Conservation (phyloP, 1,284 basidiomycete species). For the Uromyces viciae-fabae region DNA sequence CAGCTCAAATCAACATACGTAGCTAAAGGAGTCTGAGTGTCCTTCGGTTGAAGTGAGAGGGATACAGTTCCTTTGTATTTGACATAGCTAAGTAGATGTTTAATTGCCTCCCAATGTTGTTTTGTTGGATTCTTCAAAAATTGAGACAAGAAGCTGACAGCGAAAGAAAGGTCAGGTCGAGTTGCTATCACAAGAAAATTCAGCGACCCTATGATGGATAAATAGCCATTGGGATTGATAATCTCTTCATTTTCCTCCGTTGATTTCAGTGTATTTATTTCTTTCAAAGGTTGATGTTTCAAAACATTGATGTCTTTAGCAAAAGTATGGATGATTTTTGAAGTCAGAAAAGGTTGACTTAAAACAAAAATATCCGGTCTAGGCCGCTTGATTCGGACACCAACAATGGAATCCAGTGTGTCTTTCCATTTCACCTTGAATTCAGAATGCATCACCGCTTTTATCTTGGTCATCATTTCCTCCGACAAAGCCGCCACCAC, state of each 20-base stretch:
- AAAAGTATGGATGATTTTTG: neutral
- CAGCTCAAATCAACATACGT: slow-evolving; percentile 1
- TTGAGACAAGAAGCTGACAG: slow-evolving; percentile 2
- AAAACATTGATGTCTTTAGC: neutral
- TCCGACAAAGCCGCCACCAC: neutral
- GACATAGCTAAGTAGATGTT: neutral
- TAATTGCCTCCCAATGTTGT: neutral
- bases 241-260: neutral
- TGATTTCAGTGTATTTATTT: neutral
- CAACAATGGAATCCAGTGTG: neutral
- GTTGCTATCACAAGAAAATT: slow-evolving; percentile 14
- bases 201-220: slow-evolving; percentile 9
- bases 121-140: neutral
- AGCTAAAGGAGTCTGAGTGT: neutral
- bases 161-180: neutral
- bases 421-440: neutral
- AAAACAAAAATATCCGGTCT: neutral
- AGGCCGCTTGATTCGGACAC: neutral
- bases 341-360: neutral
- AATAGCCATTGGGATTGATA: neutral
- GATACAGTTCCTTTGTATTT: neutral
- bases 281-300: neutral
- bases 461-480: neutral
- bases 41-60: neutral
- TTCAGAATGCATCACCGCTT: neutral